phyloP scores from a whole-genome alignment of 2,329 filamentous ascomycete genomes.

The Aspergillus alliaceus region DNA sequence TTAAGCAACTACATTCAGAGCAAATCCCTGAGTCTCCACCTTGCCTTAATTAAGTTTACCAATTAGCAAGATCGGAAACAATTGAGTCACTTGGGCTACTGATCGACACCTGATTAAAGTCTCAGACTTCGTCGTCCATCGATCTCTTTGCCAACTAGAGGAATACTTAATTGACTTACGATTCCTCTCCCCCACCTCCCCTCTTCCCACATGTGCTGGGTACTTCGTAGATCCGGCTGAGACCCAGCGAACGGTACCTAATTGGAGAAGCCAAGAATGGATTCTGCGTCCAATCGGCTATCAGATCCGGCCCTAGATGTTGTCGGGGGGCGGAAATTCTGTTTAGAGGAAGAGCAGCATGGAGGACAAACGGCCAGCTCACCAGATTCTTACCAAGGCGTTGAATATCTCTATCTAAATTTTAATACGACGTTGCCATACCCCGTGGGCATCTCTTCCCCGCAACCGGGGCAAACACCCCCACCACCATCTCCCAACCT shows the following conservation, averaged over 20 bases:
- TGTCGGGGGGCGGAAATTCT: not conserved
- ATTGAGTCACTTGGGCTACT: not conserved
- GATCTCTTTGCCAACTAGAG: not conserved
- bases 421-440: conserved; percentile 59
- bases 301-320: not conserved
- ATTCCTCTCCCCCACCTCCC: too few species aligned
- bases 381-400: conserved; percentile 16
- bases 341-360: not conserved
- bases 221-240: not conserved
- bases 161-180: not conserved
- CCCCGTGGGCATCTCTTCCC: conserved; percentile 26
- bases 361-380: not conserved
- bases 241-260: not conserved
- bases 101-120: not conserved
- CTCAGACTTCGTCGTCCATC: not conserved
- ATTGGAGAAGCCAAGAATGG: not conserved
- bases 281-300: not conserved
- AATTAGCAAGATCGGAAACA: not conserved
- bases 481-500: conserved; percentile 64
- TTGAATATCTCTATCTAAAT: conserved; percentile 59
- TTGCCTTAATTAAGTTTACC: not conserved
- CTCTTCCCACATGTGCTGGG: not conserved
- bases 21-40: not conserved
- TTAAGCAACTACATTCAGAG: too few species aligned
- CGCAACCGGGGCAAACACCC: conserved; percentile 25